phyloP scores from a whole-genome alignment of 345 rosid genomes.

The Salix viminalis region DNA sequence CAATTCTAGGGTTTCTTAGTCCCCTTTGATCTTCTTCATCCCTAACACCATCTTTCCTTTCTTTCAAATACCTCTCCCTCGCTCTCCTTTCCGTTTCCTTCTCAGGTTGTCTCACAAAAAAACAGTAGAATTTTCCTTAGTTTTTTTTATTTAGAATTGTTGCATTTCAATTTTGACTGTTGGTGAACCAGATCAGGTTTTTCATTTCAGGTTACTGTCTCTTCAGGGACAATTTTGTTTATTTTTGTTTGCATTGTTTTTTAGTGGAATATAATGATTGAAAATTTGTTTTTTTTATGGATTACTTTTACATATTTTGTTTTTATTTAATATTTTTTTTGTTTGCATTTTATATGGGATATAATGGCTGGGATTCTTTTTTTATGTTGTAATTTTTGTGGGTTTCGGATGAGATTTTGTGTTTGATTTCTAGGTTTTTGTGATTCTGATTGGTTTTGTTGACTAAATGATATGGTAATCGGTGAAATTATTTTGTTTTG shows the following conservation, averaged over 20 bases:
- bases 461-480: no score
- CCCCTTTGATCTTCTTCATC: background rate
- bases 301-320: background rate
- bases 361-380: background rate
- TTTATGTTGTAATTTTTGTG: background rate
- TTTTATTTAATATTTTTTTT: background rate
- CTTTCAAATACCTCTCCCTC: background rate
- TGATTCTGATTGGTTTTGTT: no score
- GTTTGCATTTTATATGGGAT: background rate
- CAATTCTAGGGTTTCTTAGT: slow-evolving; percentile 6
- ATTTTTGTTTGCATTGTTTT: background rate
- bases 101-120: background rate
- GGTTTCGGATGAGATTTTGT: background rate
- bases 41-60: background rate
- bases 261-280: background rate
- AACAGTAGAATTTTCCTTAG: background rate
- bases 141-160: background rate
- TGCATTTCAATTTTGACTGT: slow-evolving; percentile 10
- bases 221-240: background rate
- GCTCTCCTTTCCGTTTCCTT: background rate
- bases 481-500: no score
- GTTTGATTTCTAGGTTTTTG: background rate
- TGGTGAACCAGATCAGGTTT: background rate
- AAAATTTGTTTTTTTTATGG: no score
- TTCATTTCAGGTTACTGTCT: background rate